These are phyloP conservation scores for Laguncularia racemosa DNA, from an alignment of 345 rosid species.

Conservation along the genomic window DNA sequence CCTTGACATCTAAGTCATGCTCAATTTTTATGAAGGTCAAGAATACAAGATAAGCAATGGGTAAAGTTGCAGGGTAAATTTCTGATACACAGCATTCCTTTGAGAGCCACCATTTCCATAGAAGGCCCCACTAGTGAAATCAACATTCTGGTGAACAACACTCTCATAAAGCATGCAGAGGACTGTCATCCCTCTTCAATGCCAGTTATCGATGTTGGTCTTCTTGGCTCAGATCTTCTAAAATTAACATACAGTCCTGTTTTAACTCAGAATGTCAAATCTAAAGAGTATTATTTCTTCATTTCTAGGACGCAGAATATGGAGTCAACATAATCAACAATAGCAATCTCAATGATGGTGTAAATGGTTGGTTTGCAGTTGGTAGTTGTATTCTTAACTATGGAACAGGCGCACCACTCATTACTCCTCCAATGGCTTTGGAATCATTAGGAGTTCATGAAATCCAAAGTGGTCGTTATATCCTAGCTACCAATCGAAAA, in stretches of 20 bases:
- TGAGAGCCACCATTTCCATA: conserved; percentile 56
- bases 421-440: conserved; percentile 66
- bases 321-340: conserved; percentile 63
- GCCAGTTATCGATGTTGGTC: too few relatives aligned
- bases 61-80: conserved; percentile 61
- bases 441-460: conserved; percentile 50
- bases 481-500: conserved; percentile 56
- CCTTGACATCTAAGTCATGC: too few relatives aligned
- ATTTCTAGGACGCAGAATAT: conserved; percentile 40
- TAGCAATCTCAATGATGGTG: conserved; percentile 46
- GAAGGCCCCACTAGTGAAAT: conserved; percentile 84
- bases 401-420: conserved; percentile 61
- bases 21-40: conserved; percentile 26
- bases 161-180: conserved; percentile 53
- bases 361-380: conserved; percentile 71
- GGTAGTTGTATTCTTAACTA: conserved; percentile 57
- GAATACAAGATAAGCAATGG: conserved; percentile 69
- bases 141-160: conserved; percentile 63
- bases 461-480: conserved; percentile 56
- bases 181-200: too few relatives aligned
- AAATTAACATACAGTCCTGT: too few relatives aligned
- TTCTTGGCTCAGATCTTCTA: too few relatives aligned
- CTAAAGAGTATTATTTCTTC: too few relatives aligned
- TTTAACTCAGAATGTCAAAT: too few relatives aligned
- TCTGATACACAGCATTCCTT: conserved; percentile 64